Conservation (phyloP, 2,329 filamentous ascomycete genomes). For the Neodidymelliopsis sp. region DNA sequence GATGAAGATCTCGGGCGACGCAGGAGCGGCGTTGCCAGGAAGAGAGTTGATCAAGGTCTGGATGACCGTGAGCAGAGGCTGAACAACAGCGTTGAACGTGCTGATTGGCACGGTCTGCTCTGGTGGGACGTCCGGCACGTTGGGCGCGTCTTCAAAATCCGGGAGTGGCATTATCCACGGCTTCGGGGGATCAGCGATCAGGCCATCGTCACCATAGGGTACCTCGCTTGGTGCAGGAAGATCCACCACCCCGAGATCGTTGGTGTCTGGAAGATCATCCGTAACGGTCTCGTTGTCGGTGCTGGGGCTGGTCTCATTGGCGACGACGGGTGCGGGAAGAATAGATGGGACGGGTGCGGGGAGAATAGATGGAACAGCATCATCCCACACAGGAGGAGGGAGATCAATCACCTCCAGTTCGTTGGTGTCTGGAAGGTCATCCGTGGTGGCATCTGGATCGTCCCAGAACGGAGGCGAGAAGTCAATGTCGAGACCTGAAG, state of each 20-base stretch:
- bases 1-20: constrained; percentile 1
- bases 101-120: constrained; percentile 8
- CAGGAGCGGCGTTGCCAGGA: constrained; percentile 4
- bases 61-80: constrained; percentile 12
- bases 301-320: too few species aligned
- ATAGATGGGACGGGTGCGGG: too few species aligned
- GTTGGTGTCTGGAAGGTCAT: constrained; percentile 4
- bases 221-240: constrained; percentile 10
- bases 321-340: too few species aligned
- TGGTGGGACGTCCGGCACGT: not conserved
- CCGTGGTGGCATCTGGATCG: too few species aligned
- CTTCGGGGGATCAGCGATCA: not conserved
- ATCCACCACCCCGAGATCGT: constrained; percentile 11
- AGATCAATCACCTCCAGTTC: constrained; percentile 12
- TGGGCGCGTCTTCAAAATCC: not conserved
- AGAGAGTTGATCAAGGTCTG: constrained; percentile 5
- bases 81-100: constrained; percentile 9
- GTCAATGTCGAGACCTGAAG: too few species aligned
- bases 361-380: not conserved
- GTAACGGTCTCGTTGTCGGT: not conserved
- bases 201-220: not conserved
- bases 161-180: too few species aligned
- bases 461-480: too few species aligned
- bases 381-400: not conserved
- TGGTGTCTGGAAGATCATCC: constrained; percentile 2